Evolutionary conservation across 2,329 filamentous ascomycete genomes (phyloP).

Genomic region (Diaporthe helianthi): DNA sequence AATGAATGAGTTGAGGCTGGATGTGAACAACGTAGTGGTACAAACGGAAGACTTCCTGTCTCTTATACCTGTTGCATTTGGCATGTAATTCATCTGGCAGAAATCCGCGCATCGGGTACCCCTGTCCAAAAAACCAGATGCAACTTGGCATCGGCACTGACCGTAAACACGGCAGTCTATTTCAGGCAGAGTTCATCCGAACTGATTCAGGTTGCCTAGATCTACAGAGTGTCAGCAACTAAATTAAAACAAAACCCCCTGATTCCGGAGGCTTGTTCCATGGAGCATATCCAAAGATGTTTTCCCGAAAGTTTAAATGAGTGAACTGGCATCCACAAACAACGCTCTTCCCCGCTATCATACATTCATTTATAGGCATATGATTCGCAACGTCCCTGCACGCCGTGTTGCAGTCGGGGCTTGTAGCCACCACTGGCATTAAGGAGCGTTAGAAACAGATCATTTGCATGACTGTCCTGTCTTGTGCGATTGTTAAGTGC

Average conservation of each 20-base stretch:
- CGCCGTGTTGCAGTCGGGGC: not conserved
- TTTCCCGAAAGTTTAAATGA: not conserved
- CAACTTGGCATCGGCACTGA: not conserved
- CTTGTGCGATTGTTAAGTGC: not conserved
- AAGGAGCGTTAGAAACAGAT: not conserved
- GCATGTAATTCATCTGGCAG: not conserved
- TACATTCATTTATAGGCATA: not conserved
- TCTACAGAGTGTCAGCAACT: not conserved
- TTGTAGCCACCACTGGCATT: not conserved
- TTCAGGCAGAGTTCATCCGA: constrained; percentile 7
- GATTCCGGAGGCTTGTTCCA: constrained; percentile 2
- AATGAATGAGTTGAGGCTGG: not conserved
- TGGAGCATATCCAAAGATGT: not conserved
- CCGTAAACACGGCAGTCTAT: not conserved
- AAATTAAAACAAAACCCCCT: not conserved
- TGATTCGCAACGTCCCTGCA: not conserved
- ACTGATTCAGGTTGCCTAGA: not conserved
- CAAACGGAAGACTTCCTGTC: not conserved
- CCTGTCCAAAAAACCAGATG: not conserved
- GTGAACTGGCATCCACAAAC: not conserved
- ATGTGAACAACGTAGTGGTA: fast-evolving
- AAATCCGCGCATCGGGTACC: not conserved
- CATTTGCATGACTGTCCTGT: too few species aligned
- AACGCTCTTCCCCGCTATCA: not conserved
- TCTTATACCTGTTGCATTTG: not conserved